Conservation (phyloP, 352 stramenopile genomes). For the Blastocystis sp. region DNA sequence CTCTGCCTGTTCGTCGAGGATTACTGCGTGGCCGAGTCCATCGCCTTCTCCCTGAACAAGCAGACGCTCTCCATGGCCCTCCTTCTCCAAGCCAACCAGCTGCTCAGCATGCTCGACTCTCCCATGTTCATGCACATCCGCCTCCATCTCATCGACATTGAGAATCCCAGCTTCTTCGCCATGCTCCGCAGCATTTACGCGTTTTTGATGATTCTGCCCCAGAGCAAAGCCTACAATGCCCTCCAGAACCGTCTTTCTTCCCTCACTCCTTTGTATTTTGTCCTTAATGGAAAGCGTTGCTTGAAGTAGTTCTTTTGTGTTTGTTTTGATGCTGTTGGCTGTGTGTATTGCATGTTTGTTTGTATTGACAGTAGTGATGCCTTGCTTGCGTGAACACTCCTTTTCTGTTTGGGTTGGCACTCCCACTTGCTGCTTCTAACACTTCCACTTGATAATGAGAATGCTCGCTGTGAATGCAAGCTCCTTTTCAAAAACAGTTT, state of each 20-base stretch:
- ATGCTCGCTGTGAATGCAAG: too few species aligned
- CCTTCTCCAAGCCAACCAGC: conserved; percentile 97
- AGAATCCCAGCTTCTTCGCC: conserved; percentile 86
- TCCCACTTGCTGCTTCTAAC: too few species aligned
- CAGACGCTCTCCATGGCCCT: conserved; percentile 94
- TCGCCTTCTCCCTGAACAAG: conserved; percentile 91
- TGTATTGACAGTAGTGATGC: too few species aligned
- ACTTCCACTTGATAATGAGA: too few species aligned
- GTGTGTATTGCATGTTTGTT: too few species aligned
- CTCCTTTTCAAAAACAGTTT: too few species aligned
- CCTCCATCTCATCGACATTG: conserved; percentile 92
- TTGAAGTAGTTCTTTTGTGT: too few species aligned
- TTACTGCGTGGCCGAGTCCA: conserved; percentile 90
- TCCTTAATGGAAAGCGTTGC: neutral
- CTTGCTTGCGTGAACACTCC: too few species aligned
- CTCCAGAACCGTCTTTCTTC: conserved; percentile 52
- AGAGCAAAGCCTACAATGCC: conserved; percentile 78
- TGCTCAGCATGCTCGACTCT: conserved; percentile 96
- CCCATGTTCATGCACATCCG: conserved; percentile 97
- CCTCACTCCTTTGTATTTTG: neutral
- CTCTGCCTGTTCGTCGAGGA: conserved; percentile 94
- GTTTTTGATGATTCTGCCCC: conserved; percentile 92
- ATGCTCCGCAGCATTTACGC: conserved; percentile 95
- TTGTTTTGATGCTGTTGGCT: too few species aligned
- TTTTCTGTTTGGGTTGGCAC: too few species aligned